These are phyloP conservation scores for Poa pratensis DNA, from an alignment of 176 grass and related monocot species.

Conservation along the genomic window DNA sequence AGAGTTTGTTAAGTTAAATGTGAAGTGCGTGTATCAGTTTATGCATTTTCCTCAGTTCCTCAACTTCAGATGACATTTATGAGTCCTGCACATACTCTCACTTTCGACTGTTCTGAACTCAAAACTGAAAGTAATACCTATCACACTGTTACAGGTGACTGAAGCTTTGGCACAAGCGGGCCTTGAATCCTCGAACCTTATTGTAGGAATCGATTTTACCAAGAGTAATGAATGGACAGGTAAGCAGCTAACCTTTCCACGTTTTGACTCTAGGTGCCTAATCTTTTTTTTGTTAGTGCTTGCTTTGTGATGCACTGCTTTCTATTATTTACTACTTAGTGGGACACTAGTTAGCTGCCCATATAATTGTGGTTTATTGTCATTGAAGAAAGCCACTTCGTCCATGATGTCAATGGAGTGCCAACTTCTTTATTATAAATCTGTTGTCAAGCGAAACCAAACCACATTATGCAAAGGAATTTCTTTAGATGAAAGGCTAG, in stretches of 20 bases:
- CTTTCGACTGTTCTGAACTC: too few relatives aligned
- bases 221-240: conserved; percentile 99
- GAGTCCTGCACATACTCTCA: conserved; percentile 8
- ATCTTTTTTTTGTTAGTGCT: conserved; percentile 18
- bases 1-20: not conserved
- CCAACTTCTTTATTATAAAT: conserved; percentile 8
- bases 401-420: conserved; percentile 2
- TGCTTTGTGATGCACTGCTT: conserved; percentile 18
- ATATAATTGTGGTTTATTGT: conserved; percentile 26
- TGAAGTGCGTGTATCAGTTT: not conserved
- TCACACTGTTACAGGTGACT: conserved; percentile 65
- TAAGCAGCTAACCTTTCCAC: conserved; percentile 42
- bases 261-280: conserved; percentile 30
- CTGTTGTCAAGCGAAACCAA: not conserved
- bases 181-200: conserved; percentile 95
- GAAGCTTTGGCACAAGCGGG: conserved; percentile 85
- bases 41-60: conserved; percentile 20
- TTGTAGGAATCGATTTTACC: conserved; percentile 94
- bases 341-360: not conserved
- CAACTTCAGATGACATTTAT: not conserved
- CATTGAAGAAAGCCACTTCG: not conserved
- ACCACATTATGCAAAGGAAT: conserved; percentile 8
- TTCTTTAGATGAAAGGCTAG: not conserved
- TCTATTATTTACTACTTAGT: conserved; percentile 11
- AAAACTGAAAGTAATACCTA: not conserved